A percentile compares a stretch with the other conserved stretches of the same genome.
phyloP scores from a whole-genome alignment of 129 eudicot species.

The Lactuca saligna region DNA sequence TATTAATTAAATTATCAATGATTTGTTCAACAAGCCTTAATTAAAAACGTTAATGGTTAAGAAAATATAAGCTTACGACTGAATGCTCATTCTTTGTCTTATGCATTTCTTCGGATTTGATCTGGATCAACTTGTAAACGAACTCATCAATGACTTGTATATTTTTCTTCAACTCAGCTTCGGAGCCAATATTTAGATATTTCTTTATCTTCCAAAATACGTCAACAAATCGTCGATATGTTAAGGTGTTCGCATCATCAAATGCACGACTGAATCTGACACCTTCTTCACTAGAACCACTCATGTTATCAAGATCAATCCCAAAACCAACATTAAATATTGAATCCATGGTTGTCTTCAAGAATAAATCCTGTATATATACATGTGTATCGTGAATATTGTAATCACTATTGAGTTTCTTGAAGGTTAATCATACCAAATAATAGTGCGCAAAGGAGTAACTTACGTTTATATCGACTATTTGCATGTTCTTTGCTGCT shows the following conservation, averaged over 20 bases:
- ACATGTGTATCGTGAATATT: not conserved
- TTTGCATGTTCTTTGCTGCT: constrained; percentile 40
- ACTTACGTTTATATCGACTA: constrained; percentile 51
- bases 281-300: constrained; percentile 60
- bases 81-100: constrained; percentile 27
- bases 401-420: not conserved
- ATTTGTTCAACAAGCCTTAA: not conserved
- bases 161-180: constrained; percentile 47
- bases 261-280: constrained; percentile 45
- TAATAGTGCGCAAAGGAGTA: not conserved
- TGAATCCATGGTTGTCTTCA: constrained; percentile 60
- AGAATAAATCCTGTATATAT: constrained; percentile 46
- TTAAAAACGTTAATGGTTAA: too few species aligned
- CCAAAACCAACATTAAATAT: constrained; percentile 66
- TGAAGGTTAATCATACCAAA: not conserved
- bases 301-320: constrained; percentile 51
- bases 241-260: constrained; percentile 49
- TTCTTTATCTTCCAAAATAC: constrained; percentile 48
- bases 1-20: not conserved
- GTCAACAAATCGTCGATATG: constrained; percentile 45
- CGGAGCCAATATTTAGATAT: constrained; percentile 47
- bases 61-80: constrained; percentile 30
- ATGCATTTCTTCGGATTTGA: constrained; percentile 41
- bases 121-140: constrained; percentile 50
- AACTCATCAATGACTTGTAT: constrained; percentile 41